Conservation (phyloP, 2,329 filamentous ascomycete genomes). For the Sclerotiophoma versabilis region DNA sequence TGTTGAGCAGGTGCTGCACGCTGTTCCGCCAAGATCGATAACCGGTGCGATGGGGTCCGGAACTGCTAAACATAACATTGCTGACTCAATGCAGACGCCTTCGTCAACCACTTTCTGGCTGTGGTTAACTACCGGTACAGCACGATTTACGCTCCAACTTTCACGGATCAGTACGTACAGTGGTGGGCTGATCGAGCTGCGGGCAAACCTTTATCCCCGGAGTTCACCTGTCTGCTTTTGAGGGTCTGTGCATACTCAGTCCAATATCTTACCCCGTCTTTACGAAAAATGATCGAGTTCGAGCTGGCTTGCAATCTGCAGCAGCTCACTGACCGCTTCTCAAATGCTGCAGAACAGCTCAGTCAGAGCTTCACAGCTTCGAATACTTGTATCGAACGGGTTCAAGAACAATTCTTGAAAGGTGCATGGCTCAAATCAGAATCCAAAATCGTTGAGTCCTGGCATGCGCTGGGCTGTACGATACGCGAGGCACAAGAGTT, state of each 20-base stretch:
- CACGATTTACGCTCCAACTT: constrained; percentile 55
- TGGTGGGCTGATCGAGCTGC: constrained; percentile 55
- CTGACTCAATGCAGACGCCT: constrained; percentile 46
- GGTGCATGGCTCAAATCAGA: constrained; percentile 58
- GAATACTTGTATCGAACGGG: constrained; percentile 54
- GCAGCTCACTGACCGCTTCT: constrained; percentile 52
- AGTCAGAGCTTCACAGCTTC: constrained; percentile 54
- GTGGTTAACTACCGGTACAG: constrained; percentile 58
- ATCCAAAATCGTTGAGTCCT: constrained; percentile 57
- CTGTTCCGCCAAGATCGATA: constrained; percentile 43
- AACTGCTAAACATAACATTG: neutral
- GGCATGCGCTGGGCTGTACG: constrained; percentile 55
- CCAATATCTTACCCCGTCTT: constrained; percentile 50
- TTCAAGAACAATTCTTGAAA: constrained; percentile 60
- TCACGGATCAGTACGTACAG: constrained; percentile 54
- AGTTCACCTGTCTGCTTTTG: constrained; percentile 57
- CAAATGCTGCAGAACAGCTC: constrained; percentile 53
- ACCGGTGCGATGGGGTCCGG: constrained; percentile 27
- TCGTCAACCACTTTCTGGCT: constrained; percentile 57
- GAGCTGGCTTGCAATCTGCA: constrained; percentile 53
- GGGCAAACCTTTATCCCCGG: constrained; percentile 48
- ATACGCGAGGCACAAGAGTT: constrained; percentile 60
- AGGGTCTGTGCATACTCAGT: constrained; percentile 57
- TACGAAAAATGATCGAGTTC: constrained; percentile 53
- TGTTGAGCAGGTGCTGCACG: constrained; percentile 44